Evolutionary conservation across 1,284 basidiomycete genomes (phyloP), one percentile per base, ranked within the genome.

Genomic region (Apiotrichum veenhuisii): DNA sequence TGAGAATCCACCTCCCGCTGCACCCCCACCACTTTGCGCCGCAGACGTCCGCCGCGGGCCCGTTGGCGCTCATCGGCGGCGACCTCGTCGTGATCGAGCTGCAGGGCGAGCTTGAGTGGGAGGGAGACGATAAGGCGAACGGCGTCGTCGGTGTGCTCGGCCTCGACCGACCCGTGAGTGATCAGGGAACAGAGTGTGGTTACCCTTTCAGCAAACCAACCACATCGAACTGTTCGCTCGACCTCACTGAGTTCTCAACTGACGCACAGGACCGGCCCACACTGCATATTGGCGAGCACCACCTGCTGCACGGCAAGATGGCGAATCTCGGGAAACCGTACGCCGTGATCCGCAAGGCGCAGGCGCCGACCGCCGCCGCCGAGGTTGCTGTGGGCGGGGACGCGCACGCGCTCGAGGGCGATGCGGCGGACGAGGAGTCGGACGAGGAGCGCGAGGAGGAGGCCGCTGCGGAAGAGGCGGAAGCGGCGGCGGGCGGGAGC

Each of bases 251-350:
- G 30, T 15, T 22, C 30, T 14, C 10, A 7, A 33, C 56, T 58
- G 25, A 58, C 41, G 5, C 5, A 2, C 64, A 90, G 86, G 85
- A 85, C 62, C 88, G 87, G 66, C 85, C 89, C 0, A 89, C 86
- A 0, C 80, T 96, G 5, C 78, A 83, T 59, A 87, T 96, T 55
- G 91, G 91, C 9, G 61, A 63, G 52, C 87, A 94, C 74, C 89
- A 96, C 69, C 79, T 91, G 18, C 83, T 96, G 1, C 92, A 96
- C 70, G 92, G 92, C 47, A 91, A 89, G 69, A 81, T 95, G 55
- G 82, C 85, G 37, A 82, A 79, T 42, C 80, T 96, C 12, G 75
- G 85, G 0, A 91, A 88, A 69, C 89, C 90, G 0, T 81, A 89
- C 44, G 91, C 86, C 1, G 82, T 92, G 11, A 76, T 77, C 33